phyloP scores from a whole-genome alignment of 176 grass and related monocot genomes.

The Cymbopogon citratus region DNA sequence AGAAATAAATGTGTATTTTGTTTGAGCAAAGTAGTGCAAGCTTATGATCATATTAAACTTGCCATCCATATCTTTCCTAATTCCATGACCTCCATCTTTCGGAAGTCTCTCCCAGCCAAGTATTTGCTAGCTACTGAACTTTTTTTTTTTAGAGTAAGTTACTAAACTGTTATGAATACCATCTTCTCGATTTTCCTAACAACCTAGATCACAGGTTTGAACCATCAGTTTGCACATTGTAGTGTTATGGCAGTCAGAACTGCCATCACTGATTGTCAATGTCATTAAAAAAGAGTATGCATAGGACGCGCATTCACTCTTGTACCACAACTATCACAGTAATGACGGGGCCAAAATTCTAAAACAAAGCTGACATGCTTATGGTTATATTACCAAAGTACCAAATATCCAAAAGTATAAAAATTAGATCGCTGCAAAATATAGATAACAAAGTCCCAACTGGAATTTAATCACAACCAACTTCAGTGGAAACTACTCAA shows the following conservation, averaged over 20 bases:
- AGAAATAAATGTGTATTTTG: neutral
- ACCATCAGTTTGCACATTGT: neutral
- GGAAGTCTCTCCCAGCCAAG: neutral
- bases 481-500: neutral
- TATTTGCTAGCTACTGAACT: neutral
- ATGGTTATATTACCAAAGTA: neutral
- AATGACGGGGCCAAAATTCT: neutral
- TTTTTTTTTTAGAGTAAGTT: too few species aligned
- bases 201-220: neutral
- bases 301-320: neutral
- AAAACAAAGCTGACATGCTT: neutral
- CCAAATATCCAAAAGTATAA: neutral
- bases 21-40: neutral
- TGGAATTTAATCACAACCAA: neutral
- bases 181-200: neutral
- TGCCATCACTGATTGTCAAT: neutral
- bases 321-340: neutral
- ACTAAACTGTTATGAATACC: neutral
- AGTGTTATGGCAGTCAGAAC: neutral
- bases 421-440: neutral
- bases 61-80: neutral
- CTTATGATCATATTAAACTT: neutral
- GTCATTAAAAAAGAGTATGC: neutral
- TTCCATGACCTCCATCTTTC: neutral
- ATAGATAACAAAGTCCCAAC: neutral